A percentile compares a stretch with the other conserved stretches of the same genome.
phyloP scores from a whole-genome alignment of 2,329 filamentous ascomycete genomes.

The Sarocladium oryzae region DNA sequence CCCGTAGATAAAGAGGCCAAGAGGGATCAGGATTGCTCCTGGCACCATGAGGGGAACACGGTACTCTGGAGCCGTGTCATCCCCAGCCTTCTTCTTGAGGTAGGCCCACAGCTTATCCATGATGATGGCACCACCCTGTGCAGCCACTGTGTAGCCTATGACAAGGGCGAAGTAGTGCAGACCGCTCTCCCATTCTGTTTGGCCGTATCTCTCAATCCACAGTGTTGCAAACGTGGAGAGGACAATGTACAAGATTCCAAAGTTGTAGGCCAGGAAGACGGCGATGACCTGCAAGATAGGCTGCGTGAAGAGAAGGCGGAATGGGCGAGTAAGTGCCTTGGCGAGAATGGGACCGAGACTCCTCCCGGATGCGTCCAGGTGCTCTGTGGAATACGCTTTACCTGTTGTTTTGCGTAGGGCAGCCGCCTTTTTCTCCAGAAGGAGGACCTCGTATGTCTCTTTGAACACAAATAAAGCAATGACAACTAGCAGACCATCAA shows the following conservation, averaged over 20 bases:
- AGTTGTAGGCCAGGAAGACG: slow-evolving; percentile 38
- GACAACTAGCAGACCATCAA: slow-evolving; percentile 47
- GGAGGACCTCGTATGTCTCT: slow-evolving; percentile 58
- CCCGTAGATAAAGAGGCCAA: slow-evolving; percentile 32
- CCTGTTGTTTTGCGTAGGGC: slow-evolving; percentile 8
- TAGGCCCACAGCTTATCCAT: slow-evolving; percentile 32
- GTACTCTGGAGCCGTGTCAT: slow-evolving; percentile 32
- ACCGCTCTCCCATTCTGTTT: slow-evolving; percentile 35
- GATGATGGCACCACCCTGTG: slow-evolving; percentile 27
- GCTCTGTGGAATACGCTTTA: background rate
- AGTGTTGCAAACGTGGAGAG: slow-evolving; percentile 46
- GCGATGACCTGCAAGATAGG: slow-evolving; percentile 42
- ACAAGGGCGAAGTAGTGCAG: slow-evolving; percentile 47
- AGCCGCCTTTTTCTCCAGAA: slow-evolving; percentile 23
- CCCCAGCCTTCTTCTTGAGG: slow-evolving; percentile 10
- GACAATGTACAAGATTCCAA: slow-evolving; percentile 45
- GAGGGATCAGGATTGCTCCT: slow-evolving; percentile 35
- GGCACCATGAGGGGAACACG: slow-evolving; percentile 47
- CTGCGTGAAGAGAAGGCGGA: slow-evolving; percentile 31
- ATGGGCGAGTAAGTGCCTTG: slow-evolving; percentile 16
- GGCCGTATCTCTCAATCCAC: slow-evolving; percentile 38
- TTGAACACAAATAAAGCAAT: slow-evolving; percentile 43
- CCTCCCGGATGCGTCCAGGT: background rate
- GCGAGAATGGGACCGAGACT: background rate
- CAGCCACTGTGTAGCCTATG: slow-evolving; percentile 31